A percentile compares a stretch with the other conserved stretches of the same genome.
Conservation (phyloP, 371 early-diverging fungal genomes). For the Mortierella sp. region DNA sequence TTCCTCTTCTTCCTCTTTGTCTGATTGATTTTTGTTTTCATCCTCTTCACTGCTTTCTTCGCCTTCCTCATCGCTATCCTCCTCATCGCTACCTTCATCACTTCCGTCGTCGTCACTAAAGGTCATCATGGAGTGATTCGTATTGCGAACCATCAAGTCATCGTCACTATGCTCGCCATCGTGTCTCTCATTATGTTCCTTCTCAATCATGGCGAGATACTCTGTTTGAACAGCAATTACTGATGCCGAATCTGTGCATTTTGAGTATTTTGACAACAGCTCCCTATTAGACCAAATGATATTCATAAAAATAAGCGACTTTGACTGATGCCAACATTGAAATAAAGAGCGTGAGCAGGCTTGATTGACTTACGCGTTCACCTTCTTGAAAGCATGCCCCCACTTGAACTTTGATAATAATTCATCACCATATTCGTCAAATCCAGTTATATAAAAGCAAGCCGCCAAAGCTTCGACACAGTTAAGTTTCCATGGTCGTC, state of each 20-base stretch:
- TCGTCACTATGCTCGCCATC: conserved; percentile 62
- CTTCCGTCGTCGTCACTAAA: conserved; percentile 59
- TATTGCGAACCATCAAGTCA: conserved; percentile 66
- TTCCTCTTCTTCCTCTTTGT: conserved; percentile 29
- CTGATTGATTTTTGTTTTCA: conserved; percentile 28
- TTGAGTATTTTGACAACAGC: conserved; percentile 82
- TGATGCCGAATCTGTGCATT: conserved; percentile 88
- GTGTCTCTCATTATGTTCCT: conserved; percentile 62
- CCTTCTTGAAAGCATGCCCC: conserved; percentile 96
- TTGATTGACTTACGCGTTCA: conserved; percentile 65
- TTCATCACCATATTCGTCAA: conserved; percentile 86
- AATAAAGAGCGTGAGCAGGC: neutral
- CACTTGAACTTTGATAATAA: conserved; percentile 96
- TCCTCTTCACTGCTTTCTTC: conserved; percentile 51
- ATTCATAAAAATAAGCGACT: neutral
- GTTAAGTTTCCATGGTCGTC: conserved; percentile 97
- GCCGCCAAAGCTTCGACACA: conserved; percentile 99
- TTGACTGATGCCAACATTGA: neutral
- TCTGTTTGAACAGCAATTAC: conserved; percentile 89
- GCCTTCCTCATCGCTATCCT: conserved; percentile 43
- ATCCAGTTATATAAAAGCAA: conserved; percentile 93
- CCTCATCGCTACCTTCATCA: conserved; percentile 40
- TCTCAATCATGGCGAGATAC: conserved; percentile 76
- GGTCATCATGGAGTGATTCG: conserved; percentile 60
- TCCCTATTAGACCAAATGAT: conserved; percentile 61